Evolutionary conservation across 768 basidiomycete species (phyloP).

Genomic region (Lentinula aciculospora): DNA sequence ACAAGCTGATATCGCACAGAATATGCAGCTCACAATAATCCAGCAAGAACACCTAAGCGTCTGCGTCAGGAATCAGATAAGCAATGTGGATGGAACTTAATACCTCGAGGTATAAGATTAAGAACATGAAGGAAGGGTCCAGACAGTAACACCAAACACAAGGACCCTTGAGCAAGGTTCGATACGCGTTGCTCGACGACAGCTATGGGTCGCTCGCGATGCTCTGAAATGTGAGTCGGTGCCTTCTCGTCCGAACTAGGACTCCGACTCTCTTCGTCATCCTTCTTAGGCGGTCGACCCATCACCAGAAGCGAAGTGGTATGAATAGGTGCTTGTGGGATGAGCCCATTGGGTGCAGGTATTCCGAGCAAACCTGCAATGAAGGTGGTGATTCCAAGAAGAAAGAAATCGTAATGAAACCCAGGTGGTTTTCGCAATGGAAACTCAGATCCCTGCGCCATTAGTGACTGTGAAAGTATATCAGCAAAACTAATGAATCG

Average conservation of each 20-base stretch:
- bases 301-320: constrained; percentile 76
- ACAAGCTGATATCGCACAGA: not conserved
- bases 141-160: constrained; percentile 76
- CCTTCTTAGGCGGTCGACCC: constrained; percentile 36
- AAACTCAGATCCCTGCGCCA: constrained; percentile 87
- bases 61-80: not conserved
- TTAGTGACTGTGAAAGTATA: constrained; percentile 56
- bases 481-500: constrained; percentile 5
- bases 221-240: constrained; percentile 1
- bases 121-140: constrained; percentile 80
- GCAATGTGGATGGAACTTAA: constrained; percentile 10
- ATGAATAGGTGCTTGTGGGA: constrained; percentile 91
- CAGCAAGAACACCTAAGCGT: constrained; percentile 61
- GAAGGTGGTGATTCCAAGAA: constrained; percentile 87
- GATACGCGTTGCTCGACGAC: constrained; percentile 94
- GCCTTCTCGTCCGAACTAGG: not conserved
- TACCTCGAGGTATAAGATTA: constrained; percentile 69
- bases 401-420: constrained; percentile 85
- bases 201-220: constrained; percentile 52
- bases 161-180: constrained; percentile 77
- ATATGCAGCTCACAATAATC: constrained; percentile 67
- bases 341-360: constrained; percentile 82
- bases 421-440: constrained; percentile 88
- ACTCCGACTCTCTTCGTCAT: constrained; percentile 22
- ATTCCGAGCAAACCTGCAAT: constrained; percentile 82